Base-by-base conservation (phyloP, 1,284 basidiomycete species). In the Cerrena zonata region DNA sequence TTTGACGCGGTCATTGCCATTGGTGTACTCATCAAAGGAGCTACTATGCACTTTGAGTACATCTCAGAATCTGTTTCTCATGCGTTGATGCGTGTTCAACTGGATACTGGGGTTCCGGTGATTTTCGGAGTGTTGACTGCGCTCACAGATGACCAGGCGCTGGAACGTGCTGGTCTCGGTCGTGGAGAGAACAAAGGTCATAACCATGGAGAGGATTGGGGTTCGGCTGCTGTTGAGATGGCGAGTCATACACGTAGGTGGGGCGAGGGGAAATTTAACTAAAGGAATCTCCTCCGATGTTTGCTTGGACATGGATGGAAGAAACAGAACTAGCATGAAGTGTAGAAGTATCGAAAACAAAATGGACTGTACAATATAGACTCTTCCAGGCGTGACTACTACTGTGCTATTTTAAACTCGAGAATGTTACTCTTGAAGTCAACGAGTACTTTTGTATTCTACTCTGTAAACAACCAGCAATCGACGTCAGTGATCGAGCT, bases 1-100 rank as follows among this genome's bases (percentile, higher is more conserved):
- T 94, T 97, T 60, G 89, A 95, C 69, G 96, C 94, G 11, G 85
- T 97, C 57, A 95, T 99, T 64, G 91, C 94, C 37, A 93, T 99
- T 62, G 95, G 95, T 10, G 92, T 94, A 42, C 84, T 99, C 65
- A 97, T 99, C 79, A 99, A 99, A 71, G 95, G 94, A 51, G 79
- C 83, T 2, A 96, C 94, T 13, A 95, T 95, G 91, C 94, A 97
- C 73, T 97, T 96, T 67, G 94, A 97, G 70, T 99, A 99, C 76
- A 99, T 99, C 68, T 91, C 84, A 65, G 94, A 98, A 60, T 81
- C 85, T 51, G 91, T 96, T 53, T 86, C 91, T 41, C 87, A 95
- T 61, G 94, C 87, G 36, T 76, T 99, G 59, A 99, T 98, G 95
- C 82, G 83, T 57, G 81, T 97, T 23, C 92, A 94, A 65, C 75